Percentiles rank a stretch among this genome's conserved stretches.
Evolutionary conservation across 768 basidiomycete genomes (phyloP).

Genomic region (Macrolepiota albuminosa): DNA sequence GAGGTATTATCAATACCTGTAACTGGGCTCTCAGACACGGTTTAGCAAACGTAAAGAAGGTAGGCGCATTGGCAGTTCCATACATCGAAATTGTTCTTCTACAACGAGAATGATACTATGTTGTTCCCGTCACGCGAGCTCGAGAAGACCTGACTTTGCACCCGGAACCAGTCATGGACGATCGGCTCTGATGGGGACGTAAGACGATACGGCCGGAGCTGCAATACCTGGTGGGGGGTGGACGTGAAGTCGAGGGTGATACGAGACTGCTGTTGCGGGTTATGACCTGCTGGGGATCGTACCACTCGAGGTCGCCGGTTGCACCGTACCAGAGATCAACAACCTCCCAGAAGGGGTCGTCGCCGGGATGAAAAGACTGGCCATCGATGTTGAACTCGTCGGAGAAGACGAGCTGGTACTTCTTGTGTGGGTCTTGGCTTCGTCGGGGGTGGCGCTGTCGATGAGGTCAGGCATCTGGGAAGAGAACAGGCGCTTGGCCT

Average conservation of each 20-base stretch:
- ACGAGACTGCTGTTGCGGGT: slow-evolving; percentile 64
- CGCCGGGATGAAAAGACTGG: slow-evolving; percentile 38
- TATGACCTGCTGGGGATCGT: slow-evolving; percentile 60
- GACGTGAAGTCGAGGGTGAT: slow-evolving; percentile 57
- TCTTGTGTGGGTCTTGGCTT: slow-evolving; percentile 49
- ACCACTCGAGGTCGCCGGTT: slow-evolving; percentile 73
- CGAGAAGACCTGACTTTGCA: no score
- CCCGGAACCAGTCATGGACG: no score
- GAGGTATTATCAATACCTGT: no score
- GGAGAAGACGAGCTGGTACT: slow-evolving; percentile 63
- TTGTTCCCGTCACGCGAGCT: no score
- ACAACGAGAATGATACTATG: no score
- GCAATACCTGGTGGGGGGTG: slow-evolving; percentile 16
- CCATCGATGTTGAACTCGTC: slow-evolving; percentile 68
- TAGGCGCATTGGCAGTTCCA: no score
- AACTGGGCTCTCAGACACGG: no score
- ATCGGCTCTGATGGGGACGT: no score
- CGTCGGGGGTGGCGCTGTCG: slow-evolving; percentile 64
- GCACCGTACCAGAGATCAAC: slow-evolving; percentile 69
- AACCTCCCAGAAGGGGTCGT: slow-evolving; percentile 71
- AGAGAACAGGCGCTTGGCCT: slow-evolving; percentile 57
- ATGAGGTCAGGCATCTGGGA: slow-evolving; percentile 56
- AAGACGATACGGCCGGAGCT: no score
- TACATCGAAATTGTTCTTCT: no score
- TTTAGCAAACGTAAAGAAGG: no score